Evolutionary conservation across 2,329 filamentous ascomycete genomes (phyloP), one percentile per base, ranked within the genome.

Genomic region (Ophiostoma himal-ulmi): DNA sequence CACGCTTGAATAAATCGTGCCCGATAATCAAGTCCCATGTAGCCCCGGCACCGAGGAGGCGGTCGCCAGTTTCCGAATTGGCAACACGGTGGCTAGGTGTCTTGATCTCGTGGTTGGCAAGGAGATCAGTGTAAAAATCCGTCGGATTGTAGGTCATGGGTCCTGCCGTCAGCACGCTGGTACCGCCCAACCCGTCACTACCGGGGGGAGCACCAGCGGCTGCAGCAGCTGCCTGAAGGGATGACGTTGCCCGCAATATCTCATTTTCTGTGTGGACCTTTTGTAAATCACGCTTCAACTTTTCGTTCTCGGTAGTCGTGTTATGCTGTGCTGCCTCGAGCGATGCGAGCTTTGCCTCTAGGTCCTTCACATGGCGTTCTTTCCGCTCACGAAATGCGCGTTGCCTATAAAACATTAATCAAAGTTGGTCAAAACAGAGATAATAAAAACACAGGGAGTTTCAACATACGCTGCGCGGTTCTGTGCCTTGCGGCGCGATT

Each of bases 361-460:
- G 89, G 72, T 98, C 93, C 78, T 94, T 94, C 73, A 98, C 93
- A 77, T 80, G 94, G 71, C 89, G 90, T 79, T 98, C 94, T 80
- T 98, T 98, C 75, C 94, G 90, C 80, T 98, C 94, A 72, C 94
- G 92, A 79, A 98, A 98, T 41, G 95, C 94, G 75, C 94, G 90
- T 84, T 98, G 95, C 67, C 94, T 97, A 64, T 10, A 6, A 14
- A 17, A 34, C 5, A 26, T 34, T 17, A 69, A 41, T 60, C n/a
- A 36, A 36, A 8, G 44, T 17, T 6, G 7, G 6, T 30, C 41
- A 34, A 14, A 36, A 22, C 22, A 1, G 20, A 22, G 30, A 17
- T 4, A 67, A 17, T 54, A 11, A 22, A 22, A n/a, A 4, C 14
- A 20, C 36, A 41, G n/a, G 5, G 3, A 44, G n/a, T n/a, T n/a